Evolutionary conservation across 176 grass and related monocot genomes (phyloP).

Genomic region (Hyparrhenia diplandra): DNA sequence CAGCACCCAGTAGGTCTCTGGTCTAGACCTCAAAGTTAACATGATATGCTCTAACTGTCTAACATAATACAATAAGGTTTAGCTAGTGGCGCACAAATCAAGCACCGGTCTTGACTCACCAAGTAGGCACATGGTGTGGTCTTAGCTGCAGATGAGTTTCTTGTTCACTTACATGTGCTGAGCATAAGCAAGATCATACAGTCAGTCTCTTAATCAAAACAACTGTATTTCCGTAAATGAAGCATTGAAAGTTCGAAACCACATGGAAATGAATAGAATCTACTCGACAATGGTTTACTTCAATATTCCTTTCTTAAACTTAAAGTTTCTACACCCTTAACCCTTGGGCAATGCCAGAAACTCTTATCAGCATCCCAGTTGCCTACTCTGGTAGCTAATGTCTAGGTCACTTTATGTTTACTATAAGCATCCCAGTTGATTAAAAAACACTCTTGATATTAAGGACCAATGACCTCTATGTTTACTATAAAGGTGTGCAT

Average conservation of each 20-base stretch:
- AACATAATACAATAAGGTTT: slow-evolving; percentile 1
- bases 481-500: not conserved
- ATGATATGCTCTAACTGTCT: not conserved
- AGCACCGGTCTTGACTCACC: too few species aligned
- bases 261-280: not conserved
- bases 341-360: slow-evolving; percentile 1
- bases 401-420: not conserved
- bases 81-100: not conserved
- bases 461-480: not conserved
- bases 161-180: too few species aligned
- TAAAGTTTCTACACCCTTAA: not conserved
- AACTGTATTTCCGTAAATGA: not conserved
- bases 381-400: not conserved
- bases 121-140: not conserved
- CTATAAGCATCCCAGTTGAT: slow-evolving; percentile 17
- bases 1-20: not conserved
- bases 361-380: slow-evolving; percentile 6
- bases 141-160: too few species aligned
- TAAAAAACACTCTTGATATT: slow-evolving; percentile 3
- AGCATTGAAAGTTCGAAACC: not conserved
- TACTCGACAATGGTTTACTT: not conserved
- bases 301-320: not conserved
- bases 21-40: not conserved
- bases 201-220: not conserved
- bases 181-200: not conserved